Evolutionary conservation across 306 rosid species (phyloP), one percentile per base, ranked within the genome.

Genomic region (Cicer arietinum): DNA sequence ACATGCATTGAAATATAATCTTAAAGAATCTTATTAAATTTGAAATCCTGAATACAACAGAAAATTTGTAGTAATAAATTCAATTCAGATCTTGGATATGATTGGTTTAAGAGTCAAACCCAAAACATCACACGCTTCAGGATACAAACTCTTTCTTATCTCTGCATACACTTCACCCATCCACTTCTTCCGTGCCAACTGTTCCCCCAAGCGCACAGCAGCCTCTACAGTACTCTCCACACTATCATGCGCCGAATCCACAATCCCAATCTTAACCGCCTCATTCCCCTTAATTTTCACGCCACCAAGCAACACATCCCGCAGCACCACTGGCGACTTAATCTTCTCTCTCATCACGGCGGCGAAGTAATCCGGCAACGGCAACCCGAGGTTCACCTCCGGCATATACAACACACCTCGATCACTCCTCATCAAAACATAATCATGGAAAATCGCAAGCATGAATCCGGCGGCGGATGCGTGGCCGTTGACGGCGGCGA

Each of bases 401-500:
- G 89, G 87, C 92, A 90, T 90, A 84, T 84, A 90, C 53, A 92
- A 77, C 50, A 92, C 93, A 0, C 90, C 96, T 46, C 75, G 44
- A 16, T 88, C 92, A 25, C 79, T 43, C 60, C 92, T 79, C 97
- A 90, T 87, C 1, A 86, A 13, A 61, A 92, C 8, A 79, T 90
- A 87, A 57, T 90, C 97, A 75, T 92, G 96, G 69, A 89, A 2
- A 8, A 84, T 67, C 8, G 96, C 92, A 0, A 90, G 56, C 0
- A 85, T 0, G 79, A 92, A 69, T 0, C 97, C 93, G 0, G 88
- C 92, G 22, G 67, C 12, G 8, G 77, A 80, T 82, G 59, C 96
- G 88, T 92, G 97, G 68, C 96, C 97, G 43, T 80, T 67, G 11
- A 92, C 45, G 69, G 88, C 90, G 56, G 90, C 96, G 69, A 92